Conservation (phyloP, 1,139 yeast species). For the Zygosaccharomyces pseudobailii region DNA sequence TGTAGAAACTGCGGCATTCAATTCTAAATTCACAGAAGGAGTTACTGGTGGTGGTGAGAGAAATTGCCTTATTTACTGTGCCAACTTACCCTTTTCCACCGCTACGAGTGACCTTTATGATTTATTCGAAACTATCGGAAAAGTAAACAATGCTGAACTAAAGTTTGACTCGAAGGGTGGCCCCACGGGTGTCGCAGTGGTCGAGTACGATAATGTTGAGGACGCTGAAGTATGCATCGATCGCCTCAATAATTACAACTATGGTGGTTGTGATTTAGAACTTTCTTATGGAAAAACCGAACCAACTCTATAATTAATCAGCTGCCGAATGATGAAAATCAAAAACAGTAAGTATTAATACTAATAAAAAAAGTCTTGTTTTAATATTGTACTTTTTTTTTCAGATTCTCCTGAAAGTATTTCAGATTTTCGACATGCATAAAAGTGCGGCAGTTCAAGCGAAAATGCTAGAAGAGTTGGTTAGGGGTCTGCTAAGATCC, state of each 20-base stretch:
- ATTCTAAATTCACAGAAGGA: constrained; percentile 20
- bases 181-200: constrained; percentile 81
- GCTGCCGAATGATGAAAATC: background rate
- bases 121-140: constrained; percentile 80
- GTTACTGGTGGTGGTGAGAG: constrained; percentile 48
- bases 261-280: constrained; percentile 72
- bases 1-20: constrained; percentile 14
- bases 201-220: constrained; percentile 63
- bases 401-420: too few relatives aligned
- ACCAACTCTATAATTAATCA: background rate
- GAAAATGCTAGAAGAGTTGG: background rate
- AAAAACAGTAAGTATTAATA: background rate
- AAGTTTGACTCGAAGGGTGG: constrained; percentile 62
- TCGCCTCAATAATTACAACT: constrained; percentile 71
- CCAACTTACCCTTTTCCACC: constrained; percentile 85
- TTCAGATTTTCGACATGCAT: background rate
- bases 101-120: constrained; percentile 80
- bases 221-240: constrained; percentile 71
- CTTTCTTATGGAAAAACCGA: constrained; percentile 54
- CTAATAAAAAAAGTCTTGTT: background rate
- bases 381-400: background rate
- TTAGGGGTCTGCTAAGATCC: background rate
- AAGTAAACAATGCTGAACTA: constrained; percentile 72
- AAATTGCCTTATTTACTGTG: constrained; percentile 61
- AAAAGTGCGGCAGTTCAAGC: background rate